Evolutionary conservation across 2,329 filamentous ascomycete genomes (phyloP), one percentile per base, ranked within the genome.

Genomic region (Xylaria arbuscula): DNA sequence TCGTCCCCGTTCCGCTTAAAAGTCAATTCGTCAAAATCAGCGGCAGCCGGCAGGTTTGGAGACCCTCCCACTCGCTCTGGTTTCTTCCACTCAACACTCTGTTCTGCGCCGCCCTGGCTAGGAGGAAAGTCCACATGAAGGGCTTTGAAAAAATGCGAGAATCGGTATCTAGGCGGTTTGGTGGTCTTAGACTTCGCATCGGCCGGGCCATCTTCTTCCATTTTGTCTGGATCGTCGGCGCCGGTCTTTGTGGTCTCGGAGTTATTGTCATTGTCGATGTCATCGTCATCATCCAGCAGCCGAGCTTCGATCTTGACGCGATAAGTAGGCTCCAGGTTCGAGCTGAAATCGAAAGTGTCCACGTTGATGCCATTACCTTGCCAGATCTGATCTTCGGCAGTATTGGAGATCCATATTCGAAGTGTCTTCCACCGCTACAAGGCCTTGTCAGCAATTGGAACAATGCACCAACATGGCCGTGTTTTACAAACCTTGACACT

Each of bases 321-420:
- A 79, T 94, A 99, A 11, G 90, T 92, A 2, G 93, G 92, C 74
- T 94, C 91, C 73, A 88, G 86, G 71, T 89, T 93, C 61, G 90
- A 89, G 62, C 89, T 90, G 76, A 97, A 94, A 77, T 97, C 94
- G 72, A 96, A 96, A 42, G 88, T 88, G 77, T 95, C 90, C 11
- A 90, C 87, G 69, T 90, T 90, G 68, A 91, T 83, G 48, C 84
- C 85, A 74, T 86, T 88, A 47, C 85, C 87, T 81, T 99, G 96
- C 96, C 96, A 98, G 38, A 92, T 90, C 81, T 99, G 96, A 77
- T 96, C 93, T 80, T 98, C 93, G 40, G 91, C 93, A 0, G 94
- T 97, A 81, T 99, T 99, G 76, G 90, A 94, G 76, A 99, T 90
- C 94, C 94, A 98, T 71, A 99, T 88, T 70, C 95, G 92, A 80